A percentile compares a stretch with the other conserved stretches of the same genome.
Conservation (phyloP, 805 yeast genomes). For the Jamesozyma piceae region DNA sequence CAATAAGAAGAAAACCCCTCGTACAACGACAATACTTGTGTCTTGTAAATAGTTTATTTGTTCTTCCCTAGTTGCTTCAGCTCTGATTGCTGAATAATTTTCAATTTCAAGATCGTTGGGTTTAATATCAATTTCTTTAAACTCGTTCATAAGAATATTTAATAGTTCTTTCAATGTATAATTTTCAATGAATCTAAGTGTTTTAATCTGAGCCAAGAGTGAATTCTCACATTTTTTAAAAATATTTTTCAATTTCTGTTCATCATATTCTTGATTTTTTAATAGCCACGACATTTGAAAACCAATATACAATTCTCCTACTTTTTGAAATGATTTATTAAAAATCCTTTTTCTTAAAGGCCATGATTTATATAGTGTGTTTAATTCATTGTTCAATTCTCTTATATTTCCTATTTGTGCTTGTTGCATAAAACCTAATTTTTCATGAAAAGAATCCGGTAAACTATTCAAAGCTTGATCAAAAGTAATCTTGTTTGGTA, state of each 20-base stretch:
- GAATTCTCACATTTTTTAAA: background rate
- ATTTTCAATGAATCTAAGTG: background rate
- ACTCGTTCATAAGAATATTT: background rate
- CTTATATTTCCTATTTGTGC: background rate
- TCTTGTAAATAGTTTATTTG: background rate
- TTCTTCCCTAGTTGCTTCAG: background rate
- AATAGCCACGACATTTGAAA: background rate
- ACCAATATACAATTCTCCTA: background rate
- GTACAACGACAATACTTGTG: background rate
- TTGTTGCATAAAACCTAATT: background rate
- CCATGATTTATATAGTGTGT: background rate
- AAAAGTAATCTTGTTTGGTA: no score
- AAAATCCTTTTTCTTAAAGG: background rate
- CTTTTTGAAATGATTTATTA: background rate
- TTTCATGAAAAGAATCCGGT: no score
- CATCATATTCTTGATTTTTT: background rate
- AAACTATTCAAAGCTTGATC: no score
- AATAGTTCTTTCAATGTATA: background rate
- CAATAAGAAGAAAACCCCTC: background rate
- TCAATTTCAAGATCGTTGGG: background rate
- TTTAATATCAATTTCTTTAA: background rate
- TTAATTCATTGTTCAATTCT: background rate
- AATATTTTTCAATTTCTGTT: background rate
- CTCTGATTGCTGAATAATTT: background rate
- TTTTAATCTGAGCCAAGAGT: background rate